Evolutionary conservation across 257 asterid species (phyloP).

Genomic region (Nicotiana knightiana): DNA sequence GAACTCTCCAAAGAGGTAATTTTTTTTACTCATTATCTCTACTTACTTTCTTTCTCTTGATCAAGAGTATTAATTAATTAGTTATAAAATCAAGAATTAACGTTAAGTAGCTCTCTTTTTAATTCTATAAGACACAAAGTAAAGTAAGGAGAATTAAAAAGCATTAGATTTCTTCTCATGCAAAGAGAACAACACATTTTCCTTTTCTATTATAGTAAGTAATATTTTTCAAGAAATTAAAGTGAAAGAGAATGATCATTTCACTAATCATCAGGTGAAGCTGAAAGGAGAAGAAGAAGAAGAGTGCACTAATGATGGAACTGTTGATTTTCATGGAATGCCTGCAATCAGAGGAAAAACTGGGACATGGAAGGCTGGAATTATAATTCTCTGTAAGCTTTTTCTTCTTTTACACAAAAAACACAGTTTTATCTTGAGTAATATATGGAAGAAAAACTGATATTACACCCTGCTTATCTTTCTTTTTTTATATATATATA

Average conservation of each 20-base stretch:
- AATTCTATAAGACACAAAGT: not conserved
- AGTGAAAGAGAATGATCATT: not conserved
- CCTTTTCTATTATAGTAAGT: too few species aligned
- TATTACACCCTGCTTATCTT: conserved; percentile 22
- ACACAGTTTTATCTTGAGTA: not conserved
- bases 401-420: not conserved
- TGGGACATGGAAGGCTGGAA: conserved; percentile 77
- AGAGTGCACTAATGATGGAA: conserved; percentile 61
- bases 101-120: not conserved
- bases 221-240: not conserved
- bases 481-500: not conserved
- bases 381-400: conserved; percentile 55
- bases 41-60: not conserved
- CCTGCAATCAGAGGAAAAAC: conserved; percentile 49
- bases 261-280: conserved; percentile 29
- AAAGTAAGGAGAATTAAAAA: not conserved
- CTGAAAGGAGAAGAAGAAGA: conserved; percentile 30
- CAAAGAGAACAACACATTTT: conserved; percentile 10
- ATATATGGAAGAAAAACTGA: not conserved
- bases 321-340: conserved; percentile 62
- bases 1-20: conserved; percentile 48
- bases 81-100: not conserved
- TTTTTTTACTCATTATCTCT: not conserved
- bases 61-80: not conserved
- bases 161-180: not conserved